Percentiles rank a stretch among this genome's conserved stretches.
Evolutionary conservation across 768 basidiomycete species (phyloP).

Genomic region (Suillus plorans): DNA sequence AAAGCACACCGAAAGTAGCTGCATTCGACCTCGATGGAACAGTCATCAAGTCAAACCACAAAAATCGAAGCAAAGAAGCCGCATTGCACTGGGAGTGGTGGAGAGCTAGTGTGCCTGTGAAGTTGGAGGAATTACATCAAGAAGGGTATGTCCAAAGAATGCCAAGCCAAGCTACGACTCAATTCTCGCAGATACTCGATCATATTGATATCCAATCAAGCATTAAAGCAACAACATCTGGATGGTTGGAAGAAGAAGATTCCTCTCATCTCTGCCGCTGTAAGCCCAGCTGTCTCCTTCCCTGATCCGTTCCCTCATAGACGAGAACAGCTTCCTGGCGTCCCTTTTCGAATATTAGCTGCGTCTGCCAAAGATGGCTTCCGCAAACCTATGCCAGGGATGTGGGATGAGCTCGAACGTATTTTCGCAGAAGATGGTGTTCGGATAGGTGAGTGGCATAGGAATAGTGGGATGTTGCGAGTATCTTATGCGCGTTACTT

Average conservation of each 20-base stretch:
- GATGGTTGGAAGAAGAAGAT: constrained; percentile 80
- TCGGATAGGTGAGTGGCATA: constrained; percentile 54
- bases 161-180: neutral
- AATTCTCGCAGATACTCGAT: constrained; percentile 54
- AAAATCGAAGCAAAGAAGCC: constrained; percentile 34
- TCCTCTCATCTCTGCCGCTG: constrained; percentile 59
- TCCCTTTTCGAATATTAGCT: constrained; percentile 79
- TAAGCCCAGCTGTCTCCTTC: constrained; percentile 30
- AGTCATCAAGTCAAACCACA: constrained; percentile 54
- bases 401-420: constrained; percentile 73
- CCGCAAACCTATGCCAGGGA: constrained; percentile 86
- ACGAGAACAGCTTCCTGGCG: constrained; percentile 53
- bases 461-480: neutral
- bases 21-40: constrained; percentile 90
- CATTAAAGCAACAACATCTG: constrained; percentile 44
- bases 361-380: constrained; percentile 73
- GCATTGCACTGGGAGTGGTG: constrained; percentile 62
- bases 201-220: constrained; percentile 84
- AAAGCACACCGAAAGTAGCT: constrained; percentile 57
- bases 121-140: constrained; percentile 56
- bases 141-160: constrained; percentile 50
- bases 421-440: constrained; percentile 58
- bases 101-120: constrained; percentile 58
- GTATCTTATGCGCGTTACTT: neutral
- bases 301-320: neutral